phyloP scores from a whole-genome alignment of 164 flowering plant species.

The Aristolochia fimbriata region DNA sequence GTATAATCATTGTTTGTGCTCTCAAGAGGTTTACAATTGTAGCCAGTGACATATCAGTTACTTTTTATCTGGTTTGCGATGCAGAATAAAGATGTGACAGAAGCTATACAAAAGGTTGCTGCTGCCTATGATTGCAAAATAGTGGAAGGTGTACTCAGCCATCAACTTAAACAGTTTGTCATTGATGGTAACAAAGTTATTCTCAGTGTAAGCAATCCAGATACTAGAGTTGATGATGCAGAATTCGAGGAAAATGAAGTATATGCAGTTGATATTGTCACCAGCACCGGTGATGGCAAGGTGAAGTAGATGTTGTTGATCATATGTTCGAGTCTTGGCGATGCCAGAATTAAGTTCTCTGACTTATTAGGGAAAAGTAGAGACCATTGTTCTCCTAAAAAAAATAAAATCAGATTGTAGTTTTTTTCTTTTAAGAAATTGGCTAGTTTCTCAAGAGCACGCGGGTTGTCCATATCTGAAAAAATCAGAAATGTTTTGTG shows the following conservation, averaged over 20 bases:
- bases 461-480: neutral
- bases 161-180: constrained; percentile 84
- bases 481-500: neutral
- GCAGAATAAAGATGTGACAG: constrained; percentile 94
- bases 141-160: constrained; percentile 93
- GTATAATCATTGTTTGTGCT: too few relatives aligned
- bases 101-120: constrained; percentile 95
- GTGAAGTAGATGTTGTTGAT: constrained; percentile 29
- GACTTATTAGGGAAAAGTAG: too few relatives aligned
- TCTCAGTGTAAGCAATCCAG: constrained; percentile 64
- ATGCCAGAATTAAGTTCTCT: too few relatives aligned
- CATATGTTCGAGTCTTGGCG: too few relatives aligned
- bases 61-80: neutral
- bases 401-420: too few relatives aligned
- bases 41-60: too few relatives aligned
- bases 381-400: too few relatives aligned
- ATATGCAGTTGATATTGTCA: constrained; percentile 75
- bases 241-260: constrained; percentile 96
- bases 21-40: too few relatives aligned
- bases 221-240: constrained; percentile 84
- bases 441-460: too few relatives aligned
- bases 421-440: too few relatives aligned
- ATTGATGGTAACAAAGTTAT: constrained; percentile 94
- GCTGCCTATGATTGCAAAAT: constrained; percentile 95
- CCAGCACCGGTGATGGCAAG: constrained; percentile 99